A percentile compares a stretch with the other conserved stretches of the same genome.
Evolutionary conservation across 305 asterid genomes (phyloP).

Genomic region (Plantago coronopus): DNA sequence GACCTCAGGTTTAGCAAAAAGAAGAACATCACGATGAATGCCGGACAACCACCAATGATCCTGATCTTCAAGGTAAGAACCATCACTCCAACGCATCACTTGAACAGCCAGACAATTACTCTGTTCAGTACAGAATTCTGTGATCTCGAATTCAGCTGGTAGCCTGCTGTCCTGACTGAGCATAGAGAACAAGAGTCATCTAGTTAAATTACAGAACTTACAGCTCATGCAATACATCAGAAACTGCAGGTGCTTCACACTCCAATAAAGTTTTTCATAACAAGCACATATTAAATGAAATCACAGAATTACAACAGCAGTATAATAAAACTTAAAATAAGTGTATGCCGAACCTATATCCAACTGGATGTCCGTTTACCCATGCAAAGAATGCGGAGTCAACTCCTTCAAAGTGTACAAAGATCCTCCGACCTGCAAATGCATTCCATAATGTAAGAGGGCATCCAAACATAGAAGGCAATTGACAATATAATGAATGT

Average conservation of each 20-base stretch:
- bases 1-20: constrained; percentile 91
- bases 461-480: constrained; percentile 17
- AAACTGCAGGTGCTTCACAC: background rate
- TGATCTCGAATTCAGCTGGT: constrained; percentile 98
- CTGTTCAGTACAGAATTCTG: constrained; percentile 70
- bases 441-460: constrained; percentile 22
- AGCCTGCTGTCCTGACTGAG: constrained; percentile 95
- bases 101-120: constrained; percentile 83
- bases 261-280: constrained; percentile 1
- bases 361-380: constrained; percentile 86
- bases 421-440: constrained; percentile 81
- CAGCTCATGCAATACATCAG: background rate
- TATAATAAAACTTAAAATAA: constrained; percentile 18
- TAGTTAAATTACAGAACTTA: constrained; percentile 6
- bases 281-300: constrained; percentile 12
- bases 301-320: constrained; percentile 5
- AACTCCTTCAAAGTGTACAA: constrained; percentile 93
- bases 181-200: constrained; percentile 18
- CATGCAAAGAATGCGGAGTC: constrained; percentile 94
- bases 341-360: constrained; percentile 71
- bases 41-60: constrained; percentile 99
- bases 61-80: constrained; percentile 98
- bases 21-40: constrained; percentile 92
- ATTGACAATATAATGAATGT: background rate
- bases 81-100: constrained; percentile 97